Evolutionary conservation across 768 basidiomycete genomes (phyloP).

Genomic region (Termitomyces heimii): DNA sequence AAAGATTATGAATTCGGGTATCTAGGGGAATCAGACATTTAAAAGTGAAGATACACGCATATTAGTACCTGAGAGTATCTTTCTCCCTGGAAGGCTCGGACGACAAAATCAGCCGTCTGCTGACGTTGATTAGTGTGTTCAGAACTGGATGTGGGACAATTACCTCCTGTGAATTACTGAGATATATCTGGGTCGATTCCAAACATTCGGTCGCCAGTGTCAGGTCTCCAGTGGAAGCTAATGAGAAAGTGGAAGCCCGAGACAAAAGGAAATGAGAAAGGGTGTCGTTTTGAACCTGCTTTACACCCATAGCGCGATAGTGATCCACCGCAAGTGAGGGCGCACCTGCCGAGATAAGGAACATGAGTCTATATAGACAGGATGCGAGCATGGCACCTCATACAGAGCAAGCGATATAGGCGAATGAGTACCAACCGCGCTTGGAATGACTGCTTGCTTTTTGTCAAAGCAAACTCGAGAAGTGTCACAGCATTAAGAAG

Average conservation of each 20-base stretch:
- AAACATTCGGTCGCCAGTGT: slow-evolving; percentile 71
- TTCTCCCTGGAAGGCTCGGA: slow-evolving; percentile 71
- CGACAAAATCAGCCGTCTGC: slow-evolving; percentile 75
- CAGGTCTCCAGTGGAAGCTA: slow-evolving; percentile 70
- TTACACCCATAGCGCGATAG: slow-evolving; percentile 71
- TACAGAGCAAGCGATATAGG: slow-evolving; percentile 79
- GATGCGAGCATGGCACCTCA: slow-evolving; percentile 8
- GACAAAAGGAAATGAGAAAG: slow-evolving; percentile 79
- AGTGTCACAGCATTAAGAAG: slow-evolving; percentile 60
- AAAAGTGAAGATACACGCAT: neutral
- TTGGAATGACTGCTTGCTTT: slow-evolving; percentile 77
- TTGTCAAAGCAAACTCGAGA: slow-evolving; percentile 65
- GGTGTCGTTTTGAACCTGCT: slow-evolving; percentile 87
- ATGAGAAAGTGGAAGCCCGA: slow-evolving; percentile 73
- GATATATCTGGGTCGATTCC: slow-evolving; percentile 76
- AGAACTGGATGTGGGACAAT: neutral
- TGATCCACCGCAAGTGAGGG: slow-evolving; percentile 71
- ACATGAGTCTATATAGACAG: neutral
- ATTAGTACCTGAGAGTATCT: slow-evolving; percentile 72
- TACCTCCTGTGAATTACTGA: slow-evolving; percentile 77
- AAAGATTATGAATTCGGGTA: slow-evolving; percentile 79
- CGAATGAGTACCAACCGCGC: slow-evolving; percentile 72
- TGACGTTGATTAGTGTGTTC: slow-evolving; percentile 1
- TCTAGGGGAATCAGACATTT: slow-evolving; percentile 33
- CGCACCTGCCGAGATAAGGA: slow-evolving; percentile 45